Conservation (phyloP, 2,329 filamentous ascomycete species). For the Phialocephala sp. region DNA sequence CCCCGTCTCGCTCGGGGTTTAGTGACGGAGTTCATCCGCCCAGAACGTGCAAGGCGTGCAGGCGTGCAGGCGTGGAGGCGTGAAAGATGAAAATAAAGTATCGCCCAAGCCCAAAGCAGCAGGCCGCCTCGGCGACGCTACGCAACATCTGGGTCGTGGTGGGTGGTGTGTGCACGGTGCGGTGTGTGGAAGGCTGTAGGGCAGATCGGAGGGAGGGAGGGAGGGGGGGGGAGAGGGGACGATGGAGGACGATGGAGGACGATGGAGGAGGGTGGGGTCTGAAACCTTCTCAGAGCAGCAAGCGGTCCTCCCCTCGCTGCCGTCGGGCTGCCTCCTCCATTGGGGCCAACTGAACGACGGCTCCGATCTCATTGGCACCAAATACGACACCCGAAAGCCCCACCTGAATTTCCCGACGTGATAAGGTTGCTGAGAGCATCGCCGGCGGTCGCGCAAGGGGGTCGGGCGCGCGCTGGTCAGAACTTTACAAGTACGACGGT, state of each 20-base stretch:
- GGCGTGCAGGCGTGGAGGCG: no score
- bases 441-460: not conserved
- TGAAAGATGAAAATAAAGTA: not conserved
- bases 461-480: conserved; percentile 9
- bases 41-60: not conserved
- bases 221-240: no score
- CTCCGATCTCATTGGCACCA: conserved; percentile 1
- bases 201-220: not conserved
- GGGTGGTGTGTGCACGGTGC: not conserved
- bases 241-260: no score
- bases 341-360: not conserved
- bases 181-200: conserved; percentile 5
- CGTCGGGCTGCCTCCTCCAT: no score
- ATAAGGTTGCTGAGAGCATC: not conserved
- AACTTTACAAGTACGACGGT: conserved; percentile 19
- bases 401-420: not conserved
- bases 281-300: not conserved
- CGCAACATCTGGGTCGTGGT: not conserved
- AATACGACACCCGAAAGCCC: conserved; percentile 17
- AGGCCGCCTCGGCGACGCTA: not conserved
- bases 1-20: not conserved
- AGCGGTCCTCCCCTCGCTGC: no score
- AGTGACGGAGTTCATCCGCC: not conserved
- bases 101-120: not conserved
- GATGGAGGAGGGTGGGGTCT: conserved; percentile 11